Conservation (phyloP, 164 flowering plant genomes). For the Stephania japonica region DNA sequence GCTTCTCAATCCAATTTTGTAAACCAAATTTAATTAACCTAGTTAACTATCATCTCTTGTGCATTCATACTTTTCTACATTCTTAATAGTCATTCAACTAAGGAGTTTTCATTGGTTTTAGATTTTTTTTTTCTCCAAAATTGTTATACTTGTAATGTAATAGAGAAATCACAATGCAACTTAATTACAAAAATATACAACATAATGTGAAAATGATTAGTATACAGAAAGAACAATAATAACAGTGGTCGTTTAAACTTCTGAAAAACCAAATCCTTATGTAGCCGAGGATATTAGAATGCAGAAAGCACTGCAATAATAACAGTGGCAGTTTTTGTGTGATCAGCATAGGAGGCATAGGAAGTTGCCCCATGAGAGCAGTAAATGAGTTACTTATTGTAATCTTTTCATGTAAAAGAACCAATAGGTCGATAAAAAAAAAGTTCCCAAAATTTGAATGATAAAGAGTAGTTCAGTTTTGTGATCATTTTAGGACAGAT, state of each 20-base stretch:
- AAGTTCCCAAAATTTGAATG: not conserved
- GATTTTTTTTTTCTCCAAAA: too few species aligned
- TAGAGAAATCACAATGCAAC: too few species aligned
- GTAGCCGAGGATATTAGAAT: constrained; percentile 6
- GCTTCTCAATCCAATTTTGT: too few species aligned
- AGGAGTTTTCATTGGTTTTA: too few species aligned
- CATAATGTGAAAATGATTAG: too few species aligned
- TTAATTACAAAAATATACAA: too few species aligned
- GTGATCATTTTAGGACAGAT: not conserved
- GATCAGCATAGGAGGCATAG: constrained; percentile 12
- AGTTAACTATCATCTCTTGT: too few species aligned
- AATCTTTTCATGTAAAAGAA: not conserved
- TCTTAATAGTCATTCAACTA: too few species aligned
- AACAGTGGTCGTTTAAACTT: constrained; percentile 30
- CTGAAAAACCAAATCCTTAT: constrained; percentile 25
- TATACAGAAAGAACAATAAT: too few species aligned
- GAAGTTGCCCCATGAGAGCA: constrained; percentile 10
- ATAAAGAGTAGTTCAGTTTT: not conserved
- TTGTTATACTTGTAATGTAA: too few species aligned
- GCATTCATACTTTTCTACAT: too few species aligned
- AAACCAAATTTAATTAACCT: too few species aligned
- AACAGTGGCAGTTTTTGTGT: constrained; percentile 7
- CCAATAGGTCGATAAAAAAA: not conserved
- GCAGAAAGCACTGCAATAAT: constrained; percentile 1
- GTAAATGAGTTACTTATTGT: constrained; percentile 15